Percentiles rank a stretch among this genome's conserved stretches.
phyloP scores from a whole-genome alignment of 768 basidiomycete species.

The Macrolepiota dolichaula region DNA sequence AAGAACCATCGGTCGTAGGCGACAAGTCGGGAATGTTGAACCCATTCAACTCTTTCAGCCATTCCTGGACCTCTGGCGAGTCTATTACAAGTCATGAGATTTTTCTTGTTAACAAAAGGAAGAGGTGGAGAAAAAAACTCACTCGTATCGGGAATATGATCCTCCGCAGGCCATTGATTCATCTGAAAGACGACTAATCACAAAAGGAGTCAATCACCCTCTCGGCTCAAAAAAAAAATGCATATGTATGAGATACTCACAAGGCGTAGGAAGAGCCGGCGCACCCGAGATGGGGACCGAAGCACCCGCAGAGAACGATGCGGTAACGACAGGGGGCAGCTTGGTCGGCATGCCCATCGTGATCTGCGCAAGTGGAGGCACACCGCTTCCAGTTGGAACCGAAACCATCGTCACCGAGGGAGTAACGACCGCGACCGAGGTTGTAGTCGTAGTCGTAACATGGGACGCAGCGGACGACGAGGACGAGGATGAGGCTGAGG shows the following conservation, averaged over 20 bases:
- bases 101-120: neutral
- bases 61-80: conserved; percentile 60
- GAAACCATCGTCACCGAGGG: conserved; percentile 34
- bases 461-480: conserved; percentile 11
- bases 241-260: conserved; percentile 36
- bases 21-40: conserved; percentile 61
- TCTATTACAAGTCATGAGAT: conserved; percentile 25
- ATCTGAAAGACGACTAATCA: conserved; percentile 22
- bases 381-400: conserved; percentile 40
- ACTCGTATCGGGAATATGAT: conserved; percentile 60
- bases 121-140: conserved; percentile 16
- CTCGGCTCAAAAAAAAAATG: neutral
- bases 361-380: conserved; percentile 59
- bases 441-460: conserved; percentile 12
- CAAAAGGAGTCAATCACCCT: neutral
- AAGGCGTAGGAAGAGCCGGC: conserved; percentile 60
- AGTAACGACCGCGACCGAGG: conserved; percentile 1
- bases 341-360: conserved; percentile 61
- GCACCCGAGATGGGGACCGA: conserved; percentile 62
- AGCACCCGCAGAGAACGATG: conserved; percentile 58
- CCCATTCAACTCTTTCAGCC: conserved; percentile 77
- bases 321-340: conserved; percentile 42
- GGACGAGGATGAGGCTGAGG: conserved; percentile 5
- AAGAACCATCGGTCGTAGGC: conserved; percentile 68
- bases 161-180: conserved; percentile 59